Conservation (phyloP, 2,329 filamentous ascomycete species). For the Penicillium sp. region DNA sequence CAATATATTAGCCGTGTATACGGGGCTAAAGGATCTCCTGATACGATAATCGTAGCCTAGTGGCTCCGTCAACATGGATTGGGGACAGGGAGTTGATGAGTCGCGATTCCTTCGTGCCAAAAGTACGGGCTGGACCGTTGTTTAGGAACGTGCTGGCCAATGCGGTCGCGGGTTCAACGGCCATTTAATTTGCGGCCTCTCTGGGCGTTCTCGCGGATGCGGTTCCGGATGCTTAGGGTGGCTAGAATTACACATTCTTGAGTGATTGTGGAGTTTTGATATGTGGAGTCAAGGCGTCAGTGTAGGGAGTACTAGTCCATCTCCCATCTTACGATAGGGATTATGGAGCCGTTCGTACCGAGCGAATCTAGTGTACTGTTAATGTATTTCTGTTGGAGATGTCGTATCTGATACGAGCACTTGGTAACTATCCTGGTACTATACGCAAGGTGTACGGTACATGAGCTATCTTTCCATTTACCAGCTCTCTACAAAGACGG, state of each 20-base stretch:
- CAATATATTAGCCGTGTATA: background rate
- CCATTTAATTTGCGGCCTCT: slow-evolving; percentile 3
- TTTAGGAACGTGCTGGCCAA: slow-evolving; percentile 12
- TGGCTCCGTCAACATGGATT: slow-evolving; percentile 13
- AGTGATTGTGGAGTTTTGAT: slow-evolving; percentile 10
- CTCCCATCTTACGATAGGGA: background rate
- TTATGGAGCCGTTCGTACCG: background rate
- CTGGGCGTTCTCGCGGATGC: slow-evolving; percentile 10
- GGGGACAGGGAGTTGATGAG: slow-evolving; percentile 7
- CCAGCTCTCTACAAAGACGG: background rate
- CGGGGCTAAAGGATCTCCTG: background rate
- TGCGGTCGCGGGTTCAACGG: background rate
- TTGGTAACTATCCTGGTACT: background rate
- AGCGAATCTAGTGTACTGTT: background rate
- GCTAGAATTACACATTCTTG: slow-evolving; percentile 3
- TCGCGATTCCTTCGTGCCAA: slow-evolving; percentile 4
- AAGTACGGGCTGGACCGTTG: slow-evolving; percentile 17
- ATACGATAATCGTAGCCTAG: slow-evolving; percentile 5
- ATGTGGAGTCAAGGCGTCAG: background rate
- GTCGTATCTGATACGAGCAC: background rate
- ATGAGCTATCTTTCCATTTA: background rate
- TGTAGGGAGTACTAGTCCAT: background rate
- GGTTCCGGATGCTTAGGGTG: slow-evolving; percentile 7
- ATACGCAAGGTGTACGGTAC: background rate
- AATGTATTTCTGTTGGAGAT: background rate